A percentile compares a stretch with the other conserved stretches of the same genome.
phyloP scores from a whole-genome alignment of 2,329 filamentous ascomycete species.

The Tolypocladium cylindrosporum region DNA sequence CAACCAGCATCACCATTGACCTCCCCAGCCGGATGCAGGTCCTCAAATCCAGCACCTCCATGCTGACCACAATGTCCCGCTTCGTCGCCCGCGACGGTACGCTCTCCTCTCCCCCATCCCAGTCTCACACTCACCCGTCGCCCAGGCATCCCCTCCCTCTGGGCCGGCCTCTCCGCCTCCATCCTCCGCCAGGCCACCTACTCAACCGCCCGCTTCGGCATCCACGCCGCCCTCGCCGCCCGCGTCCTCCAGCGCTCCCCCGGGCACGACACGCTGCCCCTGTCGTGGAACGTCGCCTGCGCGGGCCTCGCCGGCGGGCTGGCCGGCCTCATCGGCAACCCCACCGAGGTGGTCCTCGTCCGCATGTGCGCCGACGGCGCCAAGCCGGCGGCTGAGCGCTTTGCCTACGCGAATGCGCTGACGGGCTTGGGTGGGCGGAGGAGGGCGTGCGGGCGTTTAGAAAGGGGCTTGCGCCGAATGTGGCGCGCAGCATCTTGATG shows the following conservation, averaged over 20 bases:
- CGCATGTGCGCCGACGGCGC: slow-evolving; percentile 36
- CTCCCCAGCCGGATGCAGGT: slow-evolving; percentile 31
- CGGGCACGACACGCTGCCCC: slow-evolving; percentile 19
- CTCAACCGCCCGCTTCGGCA: neutral
- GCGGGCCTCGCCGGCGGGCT: neutral
- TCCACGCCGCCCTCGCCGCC: neutral
- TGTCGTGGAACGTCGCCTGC: slow-evolving; percentile 3
- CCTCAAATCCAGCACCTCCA: slow-evolving; percentile 26
- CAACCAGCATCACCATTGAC: neutral
- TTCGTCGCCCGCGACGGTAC: slow-evolving; percentile 30
- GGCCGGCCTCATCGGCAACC: slow-evolving; percentile 27
- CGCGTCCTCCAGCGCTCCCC: slow-evolving; percentile 11
- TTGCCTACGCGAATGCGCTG: slow-evolving; percentile 27
- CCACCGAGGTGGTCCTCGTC: slow-evolving; percentile 32
- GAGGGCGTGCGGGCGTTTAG: slow-evolving; percentile 28
- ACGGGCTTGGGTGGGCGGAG: slow-evolving; percentile 21
- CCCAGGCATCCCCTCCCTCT: neutral
- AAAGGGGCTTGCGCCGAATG: slow-evolving; percentile 27
- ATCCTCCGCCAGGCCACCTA: neutral
- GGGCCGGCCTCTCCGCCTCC: neutral
- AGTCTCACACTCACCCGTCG: slow-evolving; percentile 12
- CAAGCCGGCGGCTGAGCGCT: slow-evolving; percentile 22
- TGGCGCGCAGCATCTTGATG: slow-evolving; percentile 15
- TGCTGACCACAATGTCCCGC: slow-evolving; percentile 25
- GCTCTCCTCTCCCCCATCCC: neutral